Percentiles rank a stretch among this genome's conserved stretches.
These are phyloP conservation scores for Lentinus tigrinus DNA, from an alignment of 768 basidiomycete genomes.

Conservation along the genomic window DNA sequence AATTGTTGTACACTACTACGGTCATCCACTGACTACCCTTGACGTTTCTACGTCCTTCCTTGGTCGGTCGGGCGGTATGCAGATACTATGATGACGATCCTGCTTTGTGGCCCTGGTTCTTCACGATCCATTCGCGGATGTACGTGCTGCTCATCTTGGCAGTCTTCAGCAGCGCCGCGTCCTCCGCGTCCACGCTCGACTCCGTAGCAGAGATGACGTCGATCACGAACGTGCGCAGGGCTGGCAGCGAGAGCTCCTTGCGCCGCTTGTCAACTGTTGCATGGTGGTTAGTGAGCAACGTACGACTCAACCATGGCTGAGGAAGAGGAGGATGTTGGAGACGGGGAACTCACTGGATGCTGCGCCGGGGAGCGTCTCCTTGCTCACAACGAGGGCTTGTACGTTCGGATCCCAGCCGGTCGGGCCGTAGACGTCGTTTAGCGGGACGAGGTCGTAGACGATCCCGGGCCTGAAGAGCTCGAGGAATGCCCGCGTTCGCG, in stretches of 20 bases:
- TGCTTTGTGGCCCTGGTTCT: background rate
- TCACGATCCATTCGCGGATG: conserved; percentile 83
- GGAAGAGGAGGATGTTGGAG: background rate
- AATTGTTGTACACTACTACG: background rate
- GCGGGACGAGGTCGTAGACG: conserved; percentile 65
- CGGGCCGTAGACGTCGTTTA: conserved; percentile 88
- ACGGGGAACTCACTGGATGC: conserved; percentile 54
- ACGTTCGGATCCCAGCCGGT: conserved; percentile 85
- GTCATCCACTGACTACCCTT: too few relatives aligned
- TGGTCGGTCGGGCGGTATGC: background rate
- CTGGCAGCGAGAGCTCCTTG: conserved; percentile 50
- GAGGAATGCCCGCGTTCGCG: conserved; percentile 66
- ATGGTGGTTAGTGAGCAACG: background rate
- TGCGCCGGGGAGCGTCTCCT: conserved; percentile 82
- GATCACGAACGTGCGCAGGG: conserved; percentile 72
- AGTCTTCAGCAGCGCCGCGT: conserved; percentile 66
- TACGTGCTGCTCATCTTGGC: conserved; percentile 94
- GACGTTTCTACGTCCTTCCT: background rate
- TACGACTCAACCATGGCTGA: background rate
- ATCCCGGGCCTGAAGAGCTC: conserved; percentile 66
- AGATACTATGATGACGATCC: background rate
- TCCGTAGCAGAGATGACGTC: conserved; percentile 82
- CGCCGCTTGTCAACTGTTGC: conserved; percentile 63
- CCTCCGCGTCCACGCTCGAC: conserved; percentile 57
- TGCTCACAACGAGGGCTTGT: conserved; percentile 90